Conservation (phyloP, 2,329 filamentous ascomycete species). For the Colletotrichum salicis region DNA sequence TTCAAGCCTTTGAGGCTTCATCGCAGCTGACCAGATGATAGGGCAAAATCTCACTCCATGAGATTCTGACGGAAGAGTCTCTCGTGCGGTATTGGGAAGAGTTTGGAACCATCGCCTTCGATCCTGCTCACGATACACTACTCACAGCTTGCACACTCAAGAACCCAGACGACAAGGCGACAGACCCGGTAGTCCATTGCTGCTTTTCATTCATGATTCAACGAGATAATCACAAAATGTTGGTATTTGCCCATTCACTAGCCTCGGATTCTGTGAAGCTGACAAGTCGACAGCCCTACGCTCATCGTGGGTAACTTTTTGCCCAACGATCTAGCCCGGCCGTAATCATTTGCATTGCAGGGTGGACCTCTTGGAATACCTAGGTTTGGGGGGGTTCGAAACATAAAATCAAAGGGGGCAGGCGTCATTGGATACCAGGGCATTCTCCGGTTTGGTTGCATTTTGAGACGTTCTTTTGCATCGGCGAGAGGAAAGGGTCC, state of each 20-base stretch:
- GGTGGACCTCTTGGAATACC: slow-evolving; percentile 36
- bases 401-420: slow-evolving; percentile 16
- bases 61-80: slow-evolving; percentile 94
- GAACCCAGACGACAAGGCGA: slow-evolving; percentile 76
- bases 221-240: slow-evolving; percentile 96
- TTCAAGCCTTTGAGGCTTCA: not conserved
- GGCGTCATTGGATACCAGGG: slow-evolving; percentile 35
- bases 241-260: slow-evolving; percentile 53
- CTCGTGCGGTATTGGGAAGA: slow-evolving; percentile 99
- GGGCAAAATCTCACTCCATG: slow-evolving; percentile 95
- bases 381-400: not conserved
- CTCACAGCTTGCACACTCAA: slow-evolving; percentile 93
- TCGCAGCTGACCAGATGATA: slow-evolving; percentile 49
- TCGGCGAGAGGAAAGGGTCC: not conserved
- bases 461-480: not conserved
- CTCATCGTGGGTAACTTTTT: slow-evolving; percentile 97
- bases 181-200: slow-evolving; percentile 82
- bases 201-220: slow-evolving; percentile 98
- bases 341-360: slow-evolving; percentile 49
- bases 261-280: slow-evolving; percentile 40
- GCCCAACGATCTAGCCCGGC: slow-evolving; percentile 74
- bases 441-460: slow-evolving; percentile 9
- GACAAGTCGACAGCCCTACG: slow-evolving; percentile 73
- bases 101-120: slow-evolving; percentile 97
- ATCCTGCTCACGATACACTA: slow-evolving; percentile 91